These are phyloP conservation scores for Antitrichia curtipendula DNA, from an alignment of 225 moss, liverwort and hornwort species.

Conservation along the genomic window DNA sequence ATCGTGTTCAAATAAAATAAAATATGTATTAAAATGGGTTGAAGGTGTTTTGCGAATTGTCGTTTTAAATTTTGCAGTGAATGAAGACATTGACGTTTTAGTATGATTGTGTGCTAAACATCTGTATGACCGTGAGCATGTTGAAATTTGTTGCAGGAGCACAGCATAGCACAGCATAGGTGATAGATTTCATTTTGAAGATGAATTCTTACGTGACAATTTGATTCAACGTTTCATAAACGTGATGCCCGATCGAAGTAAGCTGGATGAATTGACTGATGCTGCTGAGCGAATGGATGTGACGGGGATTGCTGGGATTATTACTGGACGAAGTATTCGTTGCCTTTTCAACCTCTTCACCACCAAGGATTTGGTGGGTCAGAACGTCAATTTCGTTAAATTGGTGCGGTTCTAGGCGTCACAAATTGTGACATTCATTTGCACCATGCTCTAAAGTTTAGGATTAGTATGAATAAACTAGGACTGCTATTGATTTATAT, in stretches of 20 bases:
- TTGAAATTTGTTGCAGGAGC: background rate
- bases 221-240: background rate
- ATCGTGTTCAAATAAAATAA: background rate
- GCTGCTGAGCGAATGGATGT: background rate
- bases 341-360: constrained; percentile 65
- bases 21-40: background rate
- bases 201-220: background rate
- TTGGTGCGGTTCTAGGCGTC: background rate
- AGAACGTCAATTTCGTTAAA: background rate
- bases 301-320: constrained; percentile 81
- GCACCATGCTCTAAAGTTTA: background rate
- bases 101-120: background rate
- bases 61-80: background rate
- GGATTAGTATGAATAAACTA: fast-evolving
- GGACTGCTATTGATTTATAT: too few relatives aligned
- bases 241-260: background rate
- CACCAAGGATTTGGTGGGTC: constrained; percentile 40
- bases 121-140: background rate
- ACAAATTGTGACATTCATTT: background rate
- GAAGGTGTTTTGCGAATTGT: background rate
- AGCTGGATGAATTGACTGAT: background rate
- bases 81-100: background rate
- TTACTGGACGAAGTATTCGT: constrained; percentile 50
- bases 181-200: background rate
- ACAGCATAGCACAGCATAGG: too few relatives aligned